A percentile compares a stretch with the other conserved stretches of the same genome.
These are phyloP conservation scores for Plasmodium relictum DNA, from an alignment of 169 alveolate genomes.

Conservation along the genomic window DNA sequence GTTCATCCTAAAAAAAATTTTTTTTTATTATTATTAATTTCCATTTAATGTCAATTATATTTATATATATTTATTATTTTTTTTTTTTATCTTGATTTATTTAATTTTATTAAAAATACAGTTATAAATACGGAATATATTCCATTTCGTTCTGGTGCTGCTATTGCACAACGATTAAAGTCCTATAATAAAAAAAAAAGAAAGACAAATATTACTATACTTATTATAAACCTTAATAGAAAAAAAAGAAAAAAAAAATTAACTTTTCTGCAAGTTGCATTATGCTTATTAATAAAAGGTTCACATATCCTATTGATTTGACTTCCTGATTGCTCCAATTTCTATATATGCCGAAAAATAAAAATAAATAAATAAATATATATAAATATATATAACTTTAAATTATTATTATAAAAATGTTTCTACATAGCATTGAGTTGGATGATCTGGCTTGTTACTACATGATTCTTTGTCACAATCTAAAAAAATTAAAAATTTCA, in stretches of 20 bases:
- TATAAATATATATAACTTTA: background rate
- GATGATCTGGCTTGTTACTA: slow-evolving; percentile 21
- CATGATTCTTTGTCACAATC: slow-evolving; percentile 30
- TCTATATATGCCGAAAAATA: slow-evolving; percentile 13
- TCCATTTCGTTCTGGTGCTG: slow-evolving; percentile 57
- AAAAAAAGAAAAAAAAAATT: background rate
- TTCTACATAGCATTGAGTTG: slow-evolving; percentile 62
- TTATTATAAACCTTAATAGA: background rate
- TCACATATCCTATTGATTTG: slow-evolving; percentile 40
- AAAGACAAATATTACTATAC: background rate
- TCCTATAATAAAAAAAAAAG: slow-evolving; percentile 16
- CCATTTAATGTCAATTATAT: background rate
- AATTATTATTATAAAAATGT: background rate
- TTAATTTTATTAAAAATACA: slow-evolving; percentile 4
- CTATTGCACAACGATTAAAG: slow-evolving; percentile 49
- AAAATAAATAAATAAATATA: background rate
- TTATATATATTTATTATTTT: background rate
- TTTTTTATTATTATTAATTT: background rate
- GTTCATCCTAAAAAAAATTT: slow-evolving; percentile 14
- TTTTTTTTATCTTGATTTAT: background rate
- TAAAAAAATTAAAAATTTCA: background rate
- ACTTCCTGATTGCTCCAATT: slow-evolving; percentile 51
- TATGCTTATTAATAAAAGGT: slow-evolving; percentile 25
- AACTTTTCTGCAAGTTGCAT: slow-evolving; percentile 29
- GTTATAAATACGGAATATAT: slow-evolving; percentile 32